phyloP scores from a whole-genome alignment of 2,329 filamentous ascomycete species.

The Anthostomella pinea region DNA sequence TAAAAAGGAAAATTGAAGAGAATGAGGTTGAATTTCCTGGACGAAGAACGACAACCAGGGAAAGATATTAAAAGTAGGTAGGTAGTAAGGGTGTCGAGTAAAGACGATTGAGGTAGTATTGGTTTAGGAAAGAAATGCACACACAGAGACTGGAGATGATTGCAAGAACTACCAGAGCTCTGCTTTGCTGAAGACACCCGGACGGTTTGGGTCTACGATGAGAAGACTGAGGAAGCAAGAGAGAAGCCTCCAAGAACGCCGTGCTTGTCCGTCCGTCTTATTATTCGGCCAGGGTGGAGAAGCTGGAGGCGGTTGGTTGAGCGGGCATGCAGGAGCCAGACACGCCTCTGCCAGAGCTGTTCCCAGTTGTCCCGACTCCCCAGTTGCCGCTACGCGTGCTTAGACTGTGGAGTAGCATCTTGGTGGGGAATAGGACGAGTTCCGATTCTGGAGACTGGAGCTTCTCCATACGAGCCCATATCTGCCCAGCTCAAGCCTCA shows the following conservation, averaged over 20 bases:
- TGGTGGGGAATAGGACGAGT: not conserved
- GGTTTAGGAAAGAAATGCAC: too few species aligned
- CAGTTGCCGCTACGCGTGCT: slow-evolving; percentile 16
- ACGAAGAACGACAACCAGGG: too few species aligned
- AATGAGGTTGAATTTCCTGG: too few species aligned
- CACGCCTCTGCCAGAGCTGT: too few species aligned
- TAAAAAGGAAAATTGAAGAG: slow-evolving; percentile 9
- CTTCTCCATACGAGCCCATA: too few species aligned
- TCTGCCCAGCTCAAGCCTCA: too few species aligned
- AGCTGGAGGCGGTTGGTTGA: slow-evolving; percentile 12
- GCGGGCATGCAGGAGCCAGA: slow-evolving; percentile 8
- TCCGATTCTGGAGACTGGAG: too few species aligned
- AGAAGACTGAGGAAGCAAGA: slow-evolving; percentile 28
- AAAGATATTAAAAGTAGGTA: slow-evolving; percentile 15
- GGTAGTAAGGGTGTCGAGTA: slow-evolving; percentile 6
- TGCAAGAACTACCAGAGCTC: slow-evolving; percentile 49
- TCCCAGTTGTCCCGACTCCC: too few species aligned
- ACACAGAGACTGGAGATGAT: slow-evolving; percentile 20
- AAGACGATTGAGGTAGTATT: too few species aligned
- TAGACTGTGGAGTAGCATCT: slow-evolving; percentile 17
- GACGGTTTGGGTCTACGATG: slow-evolving; percentile 27
- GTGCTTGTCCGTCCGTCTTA: slow-evolving; percentile 13
- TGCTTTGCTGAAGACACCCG: slow-evolving; percentile 34
- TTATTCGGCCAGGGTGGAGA: slow-evolving; percentile 18
- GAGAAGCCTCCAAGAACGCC: slow-evolving; percentile 8